Percentiles rank a stretch among this genome's conserved stretches.
Conservation (phyloP, 495 filamentous ascomycete genomes). For the Trichoderma reesei region DNA sequence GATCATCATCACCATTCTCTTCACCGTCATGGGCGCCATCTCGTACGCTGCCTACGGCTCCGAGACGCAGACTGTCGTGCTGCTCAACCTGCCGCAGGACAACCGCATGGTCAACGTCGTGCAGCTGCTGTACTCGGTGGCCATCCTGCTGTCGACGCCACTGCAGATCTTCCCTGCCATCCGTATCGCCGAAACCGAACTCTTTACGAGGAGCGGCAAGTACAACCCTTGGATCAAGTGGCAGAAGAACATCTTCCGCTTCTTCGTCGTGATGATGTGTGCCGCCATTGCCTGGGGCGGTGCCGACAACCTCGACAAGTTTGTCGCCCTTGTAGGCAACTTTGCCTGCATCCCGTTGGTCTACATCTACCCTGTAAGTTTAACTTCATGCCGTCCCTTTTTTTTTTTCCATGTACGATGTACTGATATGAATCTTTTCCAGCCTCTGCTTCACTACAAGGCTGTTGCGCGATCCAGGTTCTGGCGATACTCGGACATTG, state of each 20-base stretch:
- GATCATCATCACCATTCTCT: slow-evolving; percentile 86
- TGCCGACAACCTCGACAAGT: slow-evolving; percentile 90
- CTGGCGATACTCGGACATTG: slow-evolving; percentile 60
- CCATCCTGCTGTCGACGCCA: slow-evolving; percentile 87
- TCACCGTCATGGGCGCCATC: slow-evolving; percentile 81
- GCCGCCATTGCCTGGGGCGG: slow-evolving; percentile 84
- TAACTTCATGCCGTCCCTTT: not conserved
- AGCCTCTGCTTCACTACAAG: slow-evolving; percentile 83
- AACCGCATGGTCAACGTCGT: slow-evolving; percentile 91
- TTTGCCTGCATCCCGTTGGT: slow-evolving; percentile 97
- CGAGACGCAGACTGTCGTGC: slow-evolving; percentile 86
- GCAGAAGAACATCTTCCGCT: slow-evolving; percentile 96
- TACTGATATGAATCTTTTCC: slow-evolving; percentile 17
- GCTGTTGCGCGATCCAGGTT: slow-evolving; percentile 57
- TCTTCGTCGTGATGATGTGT: slow-evolving; percentile 79
- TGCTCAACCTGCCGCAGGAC: slow-evolving; percentile 93
- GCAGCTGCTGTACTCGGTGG: slow-evolving; percentile 89
- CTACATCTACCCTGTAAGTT: slow-evolving; percentile 88
- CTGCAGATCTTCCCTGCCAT: slow-evolving; percentile 97
- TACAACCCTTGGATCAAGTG: slow-evolving; percentile 95
- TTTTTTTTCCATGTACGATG: not conserved
- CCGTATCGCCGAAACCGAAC: slow-evolving; percentile 56
- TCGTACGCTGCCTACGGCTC: slow-evolving; percentile 96
- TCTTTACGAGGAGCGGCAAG: slow-evolving; percentile 74
- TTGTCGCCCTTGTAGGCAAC: slow-evolving; percentile 88